Base-by-base conservation (phyloP, 2,329 filamentous ascomycete genomes). In the Xylaria sp. region DNA sequence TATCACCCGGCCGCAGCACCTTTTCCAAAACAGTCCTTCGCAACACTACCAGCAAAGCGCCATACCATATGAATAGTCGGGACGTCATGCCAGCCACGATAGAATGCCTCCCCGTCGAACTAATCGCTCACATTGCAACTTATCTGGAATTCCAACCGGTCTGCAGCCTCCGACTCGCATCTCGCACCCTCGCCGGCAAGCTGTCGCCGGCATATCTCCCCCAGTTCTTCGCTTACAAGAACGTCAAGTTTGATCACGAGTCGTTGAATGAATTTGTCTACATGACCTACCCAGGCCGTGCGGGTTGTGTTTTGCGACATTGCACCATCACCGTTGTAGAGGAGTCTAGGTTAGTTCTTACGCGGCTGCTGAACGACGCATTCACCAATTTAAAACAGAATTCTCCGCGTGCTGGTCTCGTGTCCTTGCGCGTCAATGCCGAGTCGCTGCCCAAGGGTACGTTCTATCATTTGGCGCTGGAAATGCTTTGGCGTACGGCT, bases 91-190 rank as follows among this genome's bases (percentile, higher is more conserved):
- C 23, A 52, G 49, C 49, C 25, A 52, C 25, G 25, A 52, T 52
- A 18, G 49, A 52, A 12, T 52, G 25, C 49, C 64, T 66, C 39
- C 57, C 64, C 1, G 39, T 66, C 51, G 64, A 66, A 25, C 7
- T 66, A 15, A 49, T 66, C 23, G 9, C 9, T 25, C 49, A 36
- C 2, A 8, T 66, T 25, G 28, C 48, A 15, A 46, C 36, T 3
- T 39, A 18, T 41, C 25, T 66, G 8, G 48, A 55, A 31, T 8
- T 36, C n/a, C 23, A 15, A 2, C 10, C 10, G 1, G 12, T 61
- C 8, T 25, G 10, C 18, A 33, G 18, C 39, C 39, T 66, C 23
- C 64, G 64, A 28, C 57, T 66, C 12, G 20, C 64, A 13, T 49
- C 28, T 43, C 51, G 51, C 41, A 43, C 64, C 28, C 39, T 66